Conservation (phyloP, 169 alveolate genomes). For the Cryptosporidium meleagridis region DNA sequence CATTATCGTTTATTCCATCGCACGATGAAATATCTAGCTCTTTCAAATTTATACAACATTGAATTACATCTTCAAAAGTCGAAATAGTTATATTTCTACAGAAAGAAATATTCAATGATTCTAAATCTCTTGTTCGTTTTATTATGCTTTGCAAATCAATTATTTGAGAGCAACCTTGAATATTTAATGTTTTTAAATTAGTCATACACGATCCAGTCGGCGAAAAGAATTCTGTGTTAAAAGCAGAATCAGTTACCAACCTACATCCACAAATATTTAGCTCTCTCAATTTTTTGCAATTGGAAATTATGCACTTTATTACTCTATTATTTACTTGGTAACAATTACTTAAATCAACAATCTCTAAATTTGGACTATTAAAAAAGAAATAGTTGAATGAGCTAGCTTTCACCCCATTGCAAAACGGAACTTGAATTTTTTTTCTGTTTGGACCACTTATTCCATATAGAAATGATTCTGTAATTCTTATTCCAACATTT, state of each 20-base stretch:
- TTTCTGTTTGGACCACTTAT: slow-evolving; percentile 65
- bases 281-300: slow-evolving; percentile 43
- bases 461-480: slow-evolving; percentile 71
- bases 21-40: slow-evolving; percentile 68
- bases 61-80: slow-evolving; percentile 39
- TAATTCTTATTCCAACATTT: slow-evolving; percentile 36
- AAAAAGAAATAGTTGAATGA: slow-evolving; percentile 49
- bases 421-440: slow-evolving; percentile 1
- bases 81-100: slow-evolving; percentile 41
- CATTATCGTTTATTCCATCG: slow-evolving; percentile 25
- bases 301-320: slow-evolving; percentile 22
- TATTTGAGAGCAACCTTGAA: slow-evolving; percentile 46
- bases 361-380: slow-evolving; percentile 41
- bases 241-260: slow-evolving; percentile 71
- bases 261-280: slow-evolving; percentile 41
- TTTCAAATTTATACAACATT: slow-evolving; percentile 46
- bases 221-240: slow-evolving; percentile 42
- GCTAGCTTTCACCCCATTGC: slow-evolving; percentile 65
- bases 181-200: slow-evolving; percentile 27
- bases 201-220: slow-evolving; percentile 22
- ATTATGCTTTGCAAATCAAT: slow-evolving; percentile 39
- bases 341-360: slow-evolving; percentile 62
- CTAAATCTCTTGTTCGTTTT: slow-evolving; percentile 26
- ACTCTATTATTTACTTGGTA: slow-evolving; percentile 64
- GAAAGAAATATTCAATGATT: slow-evolving; percentile 36